Evolutionary conservation across 2,329 filamentous ascomycete species (phyloP).

Genomic region (Neopestalotiopsis sp.): DNA sequence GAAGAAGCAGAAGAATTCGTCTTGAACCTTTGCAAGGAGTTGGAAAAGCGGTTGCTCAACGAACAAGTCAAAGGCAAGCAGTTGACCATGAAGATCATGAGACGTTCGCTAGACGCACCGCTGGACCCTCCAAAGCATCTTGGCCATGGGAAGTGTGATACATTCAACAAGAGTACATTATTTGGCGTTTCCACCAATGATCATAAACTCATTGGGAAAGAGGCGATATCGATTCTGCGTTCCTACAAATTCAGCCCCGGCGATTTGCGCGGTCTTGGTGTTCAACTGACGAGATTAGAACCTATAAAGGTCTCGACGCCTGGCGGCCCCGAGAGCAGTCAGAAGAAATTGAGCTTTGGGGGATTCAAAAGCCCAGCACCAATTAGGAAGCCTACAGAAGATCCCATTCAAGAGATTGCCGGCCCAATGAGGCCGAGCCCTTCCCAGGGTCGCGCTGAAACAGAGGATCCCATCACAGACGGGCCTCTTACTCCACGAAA

Average conservation of each 20-base stretch:
- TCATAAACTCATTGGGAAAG: constrained; percentile 73
- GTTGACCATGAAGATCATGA: constrained; percentile 94
- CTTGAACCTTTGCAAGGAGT: constrained; percentile 80
- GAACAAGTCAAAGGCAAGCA: constrained; percentile 87
- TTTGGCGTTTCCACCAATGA: constrained; percentile 87
- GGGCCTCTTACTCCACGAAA: constrained; percentile 59
- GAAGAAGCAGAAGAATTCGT: constrained; percentile 95
- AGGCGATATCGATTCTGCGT: constrained; percentile 83
- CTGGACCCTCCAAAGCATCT: constrained; percentile 91
- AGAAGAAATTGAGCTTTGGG: constrained; percentile 78
- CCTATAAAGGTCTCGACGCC: constrained; percentile 66
- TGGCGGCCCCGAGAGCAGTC: constrained; percentile 70
- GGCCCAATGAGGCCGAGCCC: constrained; percentile 40
- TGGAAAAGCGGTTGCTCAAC: constrained; percentile 79
- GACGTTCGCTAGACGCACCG: constrained; percentile 82
- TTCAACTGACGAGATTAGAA: constrained; percentile 93
- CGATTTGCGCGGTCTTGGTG: constrained; percentile 88
- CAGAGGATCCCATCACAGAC: constrained; percentile 59
- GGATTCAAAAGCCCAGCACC: constrained; percentile 46
- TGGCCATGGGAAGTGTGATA: constrained; percentile 94
- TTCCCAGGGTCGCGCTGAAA: constrained; percentile 34
- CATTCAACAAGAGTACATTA: constrained; percentile 83
- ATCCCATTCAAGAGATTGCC: constrained; percentile 54
- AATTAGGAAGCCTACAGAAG: constrained; percentile 41
- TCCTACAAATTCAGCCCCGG: constrained; percentile 86